A percentile compares a stretch with the other conserved stretches of the same genome.
These are phyloP conservation scores for Phaeophleospora eucalypticola DNA, from an alignment of 2,329 filamentous ascomycete genomes.

Conservation along the genomic window DNA sequence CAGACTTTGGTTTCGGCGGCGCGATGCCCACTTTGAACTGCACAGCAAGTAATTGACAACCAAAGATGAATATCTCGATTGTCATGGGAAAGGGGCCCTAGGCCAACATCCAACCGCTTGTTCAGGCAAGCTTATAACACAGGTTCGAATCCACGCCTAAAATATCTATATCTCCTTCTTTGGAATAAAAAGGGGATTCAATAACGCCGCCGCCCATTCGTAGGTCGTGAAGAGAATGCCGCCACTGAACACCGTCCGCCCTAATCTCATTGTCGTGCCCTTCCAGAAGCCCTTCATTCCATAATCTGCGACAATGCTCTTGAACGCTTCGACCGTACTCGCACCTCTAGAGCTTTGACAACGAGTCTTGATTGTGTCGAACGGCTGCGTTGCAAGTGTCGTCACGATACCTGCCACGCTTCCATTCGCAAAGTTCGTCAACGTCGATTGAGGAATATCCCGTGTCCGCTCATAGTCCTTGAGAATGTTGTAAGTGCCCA, in stretches of 20 bases:
- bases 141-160: too few species aligned
- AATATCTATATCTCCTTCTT: not conserved
- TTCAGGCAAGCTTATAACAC: too few species aligned
- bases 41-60: too few species aligned
- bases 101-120: too few species aligned
- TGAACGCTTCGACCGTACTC: constrained; percentile 54
- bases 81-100: too few species aligned
- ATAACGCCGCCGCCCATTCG: constrained; percentile 52
- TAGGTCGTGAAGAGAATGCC: constrained; percentile 63
- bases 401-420: constrained; percentile 59
- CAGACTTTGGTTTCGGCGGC: too few species aligned
- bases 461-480: constrained; percentile 54
- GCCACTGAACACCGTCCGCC: constrained; percentile 61
- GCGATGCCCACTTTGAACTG: too few species aligned
- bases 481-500: constrained; percentile 60
- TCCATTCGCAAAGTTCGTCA: constrained; percentile 59
- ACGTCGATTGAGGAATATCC: constrained; percentile 48
- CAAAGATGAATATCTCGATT: too few species aligned
- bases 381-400: constrained; percentile 57
- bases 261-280: constrained; percentile 64
- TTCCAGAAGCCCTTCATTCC: constrained; percentile 62
- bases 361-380: constrained; percentile 62
- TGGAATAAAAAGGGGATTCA: constrained; percentile 37
- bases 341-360: constrained; percentile 57
- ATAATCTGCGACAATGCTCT: constrained; percentile 52